Evolutionary conservation across 805 yeast genomes (phyloP), one percentile per base, ranked within the genome.

Genomic region (Hanseniaspora clermontiae): DNA sequence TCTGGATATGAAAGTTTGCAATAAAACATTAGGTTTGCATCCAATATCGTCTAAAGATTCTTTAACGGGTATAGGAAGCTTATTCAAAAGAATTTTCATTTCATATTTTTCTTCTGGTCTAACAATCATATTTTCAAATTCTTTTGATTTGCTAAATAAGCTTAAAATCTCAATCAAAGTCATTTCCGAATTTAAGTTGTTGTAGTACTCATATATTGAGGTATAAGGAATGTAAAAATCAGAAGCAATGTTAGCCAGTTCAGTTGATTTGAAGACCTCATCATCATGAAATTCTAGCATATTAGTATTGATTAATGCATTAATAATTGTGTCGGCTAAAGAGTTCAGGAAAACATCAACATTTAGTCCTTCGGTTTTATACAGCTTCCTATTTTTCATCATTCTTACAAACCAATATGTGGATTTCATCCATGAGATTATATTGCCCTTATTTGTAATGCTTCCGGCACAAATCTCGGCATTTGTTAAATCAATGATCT

Each of bases 1-100:
- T 39, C 82, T 70, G 0, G 96, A 85, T n/a, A 93, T 86, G 63
- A 86, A 88, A 0, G 96, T 79, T 65, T 93, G 98, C 12, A 93
- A 70, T 39, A 93, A 68, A 8, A 88, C 79, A 61, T 83, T 88
- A 20, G 87, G 78, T 66, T 93, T 93, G 0, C 95, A 84, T 17
- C 79, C 66, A 0, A 90, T 82, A 58, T 87, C 91, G 47, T 76
- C 80, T 0, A 82, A 70, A 4, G 76, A 69, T 60, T 87, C 96
- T 62, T 79, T 82, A 31, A 93, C 76, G 0, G 98, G 97, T 39
- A 91, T 79, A 0, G 99, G 98, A 1, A 88, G 83, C 46, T 77
- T 76, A 55, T 83, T 88, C 58, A 81, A 66, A 14, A 93, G 70
- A 61, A 82, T 83, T 14, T 74, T 70, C 7, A 95, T 69, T 66